Percentiles rank a stretch among this genome's conserved stretches.
phyloP scores from a whole-genome alignment of 1,139 yeast genomes.

The Lodderomyces oxycetoniae region DNA sequence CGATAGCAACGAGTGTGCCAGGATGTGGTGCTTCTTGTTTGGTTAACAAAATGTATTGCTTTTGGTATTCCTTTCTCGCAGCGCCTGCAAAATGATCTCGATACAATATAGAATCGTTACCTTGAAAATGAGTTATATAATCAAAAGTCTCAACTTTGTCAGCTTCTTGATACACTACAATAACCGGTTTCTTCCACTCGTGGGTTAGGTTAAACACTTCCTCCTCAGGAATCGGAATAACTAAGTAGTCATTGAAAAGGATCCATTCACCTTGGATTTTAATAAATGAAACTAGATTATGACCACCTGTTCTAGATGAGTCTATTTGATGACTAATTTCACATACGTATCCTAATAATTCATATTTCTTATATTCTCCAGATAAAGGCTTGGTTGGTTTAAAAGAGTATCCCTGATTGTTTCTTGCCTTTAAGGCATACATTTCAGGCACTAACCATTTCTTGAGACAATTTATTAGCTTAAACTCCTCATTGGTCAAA shows the following conservation, averaged over 20 bases:
- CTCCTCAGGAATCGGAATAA: slow-evolving; percentile 70
- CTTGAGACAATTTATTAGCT: slow-evolving; percentile 28
- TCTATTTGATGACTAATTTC: slow-evolving; percentile 58
- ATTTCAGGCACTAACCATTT: slow-evolving; percentile 63
- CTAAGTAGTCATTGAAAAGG: slow-evolving; percentile 87
- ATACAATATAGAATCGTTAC: slow-evolving; percentile 65
- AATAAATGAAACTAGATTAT: slow-evolving; percentile 55
- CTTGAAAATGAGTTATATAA: slow-evolving; percentile 23
- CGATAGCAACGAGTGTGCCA: slow-evolving; percentile 84
- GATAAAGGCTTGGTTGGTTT: slow-evolving; percentile 32
- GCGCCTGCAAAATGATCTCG: slow-evolving; percentile 75
- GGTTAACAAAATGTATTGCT: slow-evolving; percentile 64
- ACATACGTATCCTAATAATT: slow-evolving; percentile 64
- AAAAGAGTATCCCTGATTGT: slow-evolving; percentile 16
- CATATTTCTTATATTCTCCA: slow-evolving; percentile 35
- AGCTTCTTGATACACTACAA: slow-evolving; percentile 56
- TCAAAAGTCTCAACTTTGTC: slow-evolving; percentile 17
- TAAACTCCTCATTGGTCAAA: slow-evolving; percentile 47
- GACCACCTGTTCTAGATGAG: slow-evolving; percentile 38
- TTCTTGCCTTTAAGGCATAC: slow-evolving; percentile 33
- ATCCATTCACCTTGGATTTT: slow-evolving; percentile 65
- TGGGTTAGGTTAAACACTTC: slow-evolving; percentile 64
- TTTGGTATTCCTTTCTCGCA: slow-evolving; percentile 51
- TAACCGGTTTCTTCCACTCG: slow-evolving; percentile 82
- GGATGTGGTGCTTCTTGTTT: slow-evolving; percentile 64